Evolutionary conservation across 1,284 basidiomycete species (phyloP).

Genomic region (Earliella scabrosa): DNA sequence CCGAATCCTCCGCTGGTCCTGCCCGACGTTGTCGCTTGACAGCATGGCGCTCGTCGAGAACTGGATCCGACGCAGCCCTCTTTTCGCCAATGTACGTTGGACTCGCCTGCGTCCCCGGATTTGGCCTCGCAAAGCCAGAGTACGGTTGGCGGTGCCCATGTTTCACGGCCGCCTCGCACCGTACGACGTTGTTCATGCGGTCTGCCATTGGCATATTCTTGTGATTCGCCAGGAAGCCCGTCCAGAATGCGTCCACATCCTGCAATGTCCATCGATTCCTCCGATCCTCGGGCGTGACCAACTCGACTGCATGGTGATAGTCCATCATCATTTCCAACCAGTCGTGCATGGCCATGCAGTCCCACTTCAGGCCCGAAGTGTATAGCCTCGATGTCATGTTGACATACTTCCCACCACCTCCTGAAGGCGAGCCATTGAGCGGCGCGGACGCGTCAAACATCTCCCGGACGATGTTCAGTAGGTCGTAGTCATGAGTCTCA

Average conservation of each 20-base stretch:
- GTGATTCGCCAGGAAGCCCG: background rate
- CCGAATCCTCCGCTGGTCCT: no score
- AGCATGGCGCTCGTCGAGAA: no score
- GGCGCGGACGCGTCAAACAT: background rate
- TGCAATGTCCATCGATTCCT: background rate
- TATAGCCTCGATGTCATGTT: background rate
- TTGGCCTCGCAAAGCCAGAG: no score
- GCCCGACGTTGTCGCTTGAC: no score
- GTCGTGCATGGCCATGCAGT: background rate
- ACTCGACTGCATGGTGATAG: background rate
- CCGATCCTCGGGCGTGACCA: background rate
- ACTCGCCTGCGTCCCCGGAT: no score
- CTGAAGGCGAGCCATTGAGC: background rate
- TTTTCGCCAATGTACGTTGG: no score
- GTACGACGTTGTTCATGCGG: no score
- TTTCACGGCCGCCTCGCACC: no score
- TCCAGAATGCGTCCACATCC: background rate
- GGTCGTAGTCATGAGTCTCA: background rate
- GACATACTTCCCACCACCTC: background rate
- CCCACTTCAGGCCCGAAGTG: background rate
- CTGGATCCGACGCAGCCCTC: no score
- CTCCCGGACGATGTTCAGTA: background rate
- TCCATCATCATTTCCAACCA: background rate
- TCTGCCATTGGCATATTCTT: no score
- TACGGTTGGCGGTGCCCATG: no score